A percentile compares a stretch with the other conserved stretches of the same genome.
Evolutionary conservation across 768 basidiomycete genomes (phyloP).

Genomic region (Boletales sp.): DNA sequence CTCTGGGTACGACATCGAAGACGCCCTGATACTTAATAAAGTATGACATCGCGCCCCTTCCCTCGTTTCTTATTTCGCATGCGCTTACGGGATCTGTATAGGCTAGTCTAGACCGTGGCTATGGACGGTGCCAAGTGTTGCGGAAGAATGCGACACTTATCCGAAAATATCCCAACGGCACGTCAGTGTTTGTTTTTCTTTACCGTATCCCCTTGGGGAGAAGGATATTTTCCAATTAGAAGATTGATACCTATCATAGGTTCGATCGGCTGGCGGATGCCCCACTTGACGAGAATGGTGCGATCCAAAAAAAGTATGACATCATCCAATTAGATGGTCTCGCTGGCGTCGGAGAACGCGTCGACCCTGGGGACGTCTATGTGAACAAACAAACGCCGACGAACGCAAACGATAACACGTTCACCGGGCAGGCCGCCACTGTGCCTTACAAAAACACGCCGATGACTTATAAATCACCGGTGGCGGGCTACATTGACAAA

Average conservation of each 20-base stretch:
- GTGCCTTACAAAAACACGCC: constrained; percentile 91
- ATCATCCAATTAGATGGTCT: constrained; percentile 92
- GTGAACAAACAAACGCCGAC: constrained; percentile 96
- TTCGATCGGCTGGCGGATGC: constrained; percentile 95
- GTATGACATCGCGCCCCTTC: constrained; percentile 29
- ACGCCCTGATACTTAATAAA: constrained; percentile 94
- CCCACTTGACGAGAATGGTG: constrained; percentile 78
- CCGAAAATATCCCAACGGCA: constrained; percentile 95
- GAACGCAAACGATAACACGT: constrained; percentile 89
- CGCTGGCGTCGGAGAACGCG: constrained; percentile 90
- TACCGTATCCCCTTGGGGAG: constrained; percentile 2
- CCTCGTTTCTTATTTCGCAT: constrained; percentile 2
- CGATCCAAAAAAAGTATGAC: constrained; percentile 78
- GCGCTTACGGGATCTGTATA: constrained; percentile 27
- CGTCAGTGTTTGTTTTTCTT: constrained; percentile 54
- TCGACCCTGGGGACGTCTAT: constrained; percentile 90
- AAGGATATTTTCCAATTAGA: constrained; percentile 6
- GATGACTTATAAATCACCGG: constrained; percentile 90
- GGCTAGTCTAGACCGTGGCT: constrained; percentile 96
- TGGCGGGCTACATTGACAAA: constrained; percentile 94
- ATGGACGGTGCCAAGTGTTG: constrained; percentile 95
- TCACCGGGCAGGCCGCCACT: constrained; percentile 77
- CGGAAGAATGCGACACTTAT: constrained; percentile 94
- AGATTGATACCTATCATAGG: constrained; percentile 33
- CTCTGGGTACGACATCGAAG: constrained; percentile 99